These are phyloP conservation scores for Aspergillus sp. DNA, from an alignment of 2,329 filamentous ascomycete species.

Conservation along the genomic window DNA sequence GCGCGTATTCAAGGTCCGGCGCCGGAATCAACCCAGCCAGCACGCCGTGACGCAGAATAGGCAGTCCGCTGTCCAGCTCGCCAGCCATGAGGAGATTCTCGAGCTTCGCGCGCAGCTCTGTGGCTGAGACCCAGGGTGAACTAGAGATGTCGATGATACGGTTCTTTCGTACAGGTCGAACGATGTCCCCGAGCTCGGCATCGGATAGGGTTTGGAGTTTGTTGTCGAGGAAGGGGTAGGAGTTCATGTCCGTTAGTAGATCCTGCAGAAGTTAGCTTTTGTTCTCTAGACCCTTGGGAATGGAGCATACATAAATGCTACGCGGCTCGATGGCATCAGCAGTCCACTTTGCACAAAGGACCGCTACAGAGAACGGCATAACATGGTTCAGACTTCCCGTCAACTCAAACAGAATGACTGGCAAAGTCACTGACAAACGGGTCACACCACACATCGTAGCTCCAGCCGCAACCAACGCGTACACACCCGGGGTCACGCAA, in stretches of 20 bases:
- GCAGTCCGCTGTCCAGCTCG: constrained; percentile 85
- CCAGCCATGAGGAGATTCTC: constrained; percentile 75
- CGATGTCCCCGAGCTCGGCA: constrained; percentile 78
- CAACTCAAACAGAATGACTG: constrained; percentile 91
- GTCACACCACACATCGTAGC: constrained; percentile 98
- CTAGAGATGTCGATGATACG: constrained; percentile 81
- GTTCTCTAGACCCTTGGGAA: neutral
- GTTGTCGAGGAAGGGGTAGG: constrained; percentile 95
- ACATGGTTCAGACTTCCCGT: constrained; percentile 95
- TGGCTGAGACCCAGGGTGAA: constrained; percentile 72
- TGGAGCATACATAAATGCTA: constrained; percentile 70
- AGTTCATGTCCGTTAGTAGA: constrained; percentile 91
- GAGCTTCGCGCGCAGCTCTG: constrained; percentile 70
- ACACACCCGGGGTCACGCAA: constrained; percentile 94
- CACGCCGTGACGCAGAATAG: constrained; percentile 70
- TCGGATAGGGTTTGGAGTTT: constrained; percentile 91
- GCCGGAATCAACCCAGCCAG: constrained; percentile 88
- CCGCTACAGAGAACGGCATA: constrained; percentile 83
- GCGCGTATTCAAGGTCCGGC: constrained; percentile 84
- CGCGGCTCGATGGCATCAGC: constrained; percentile 90
- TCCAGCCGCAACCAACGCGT: constrained; percentile 87
- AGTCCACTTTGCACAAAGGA: constrained; percentile 96
- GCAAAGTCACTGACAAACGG: constrained; percentile 82
- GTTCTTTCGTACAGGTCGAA: constrained; percentile 65
- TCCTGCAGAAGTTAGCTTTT: constrained; percentile 50